A percentile compares a stretch with the other conserved stretches of the same genome.
These are phyloP conservation scores for Galerina sulciceps DNA, from an alignment of 768 basidiomycete genomes.

Conservation along the genomic window DNA sequence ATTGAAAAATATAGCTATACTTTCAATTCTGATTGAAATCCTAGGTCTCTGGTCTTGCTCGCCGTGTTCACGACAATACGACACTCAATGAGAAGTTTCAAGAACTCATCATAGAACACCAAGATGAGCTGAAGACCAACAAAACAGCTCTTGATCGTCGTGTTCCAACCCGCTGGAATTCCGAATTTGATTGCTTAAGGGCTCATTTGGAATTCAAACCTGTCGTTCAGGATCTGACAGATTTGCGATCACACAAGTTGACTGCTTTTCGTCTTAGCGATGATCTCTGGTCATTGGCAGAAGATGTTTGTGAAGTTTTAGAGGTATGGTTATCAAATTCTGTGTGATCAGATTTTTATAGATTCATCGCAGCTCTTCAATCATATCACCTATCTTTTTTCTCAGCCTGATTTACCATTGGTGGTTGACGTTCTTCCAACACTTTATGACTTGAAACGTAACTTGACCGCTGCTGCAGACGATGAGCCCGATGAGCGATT, in stretches of 20 bases:
- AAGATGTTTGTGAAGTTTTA: conserved; percentile 26
- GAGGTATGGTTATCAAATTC: conserved; percentile 14
- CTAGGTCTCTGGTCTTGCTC: conserved; percentile 24
- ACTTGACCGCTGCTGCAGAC: background rate
- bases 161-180: conserved; percentile 36
- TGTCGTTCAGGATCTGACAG: conserved; percentile 26
- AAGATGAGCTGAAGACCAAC: conserved; percentile 10
- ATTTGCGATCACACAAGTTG: conserved; percentile 12
- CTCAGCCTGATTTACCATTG: conserved; percentile 4
- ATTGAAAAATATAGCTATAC: background rate
- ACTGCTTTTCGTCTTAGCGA: conserved; percentile 20
- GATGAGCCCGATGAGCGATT: background rate
- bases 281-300: conserved; percentile 28
- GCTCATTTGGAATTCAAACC: conserved; percentile 28
- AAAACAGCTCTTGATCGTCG: conserved; percentile 23
- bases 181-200: conserved; percentile 30
- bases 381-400: background rate
- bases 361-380: conserved; percentile 3
- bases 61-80: conserved; percentile 25
- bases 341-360: background rate
- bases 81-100: conserved; percentile 29
- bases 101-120: conserved; percentile 12
- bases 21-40: background rate
- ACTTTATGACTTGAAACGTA: background rate
- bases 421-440: conserved; percentile 10